These are phyloP conservation scores for Periglandula ipomoeae DNA, from an alignment of 2,329 filamentous ascomycete species.

Conservation along the genomic window DNA sequence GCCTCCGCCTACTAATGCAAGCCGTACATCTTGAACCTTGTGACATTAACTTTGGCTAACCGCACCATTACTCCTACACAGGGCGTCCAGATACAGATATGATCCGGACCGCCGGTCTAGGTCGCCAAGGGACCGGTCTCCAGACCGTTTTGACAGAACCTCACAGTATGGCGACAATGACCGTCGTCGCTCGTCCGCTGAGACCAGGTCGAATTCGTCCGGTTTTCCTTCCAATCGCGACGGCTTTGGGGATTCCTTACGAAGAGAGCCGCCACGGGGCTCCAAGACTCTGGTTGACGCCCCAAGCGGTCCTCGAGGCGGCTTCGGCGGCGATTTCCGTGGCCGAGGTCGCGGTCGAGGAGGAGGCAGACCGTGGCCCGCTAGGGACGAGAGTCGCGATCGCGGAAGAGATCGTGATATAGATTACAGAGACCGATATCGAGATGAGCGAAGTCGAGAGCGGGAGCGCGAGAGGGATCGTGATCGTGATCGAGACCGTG, in stretches of 20 bases:
- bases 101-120: constrained; percentile 55
- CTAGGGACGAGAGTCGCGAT: constrained; percentile 53
- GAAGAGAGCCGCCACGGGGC: constrained; percentile 68
- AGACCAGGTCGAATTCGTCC: constrained; percentile 45
- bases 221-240: constrained; percentile 54
- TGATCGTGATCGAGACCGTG: constrained; percentile 1
- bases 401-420: constrained; percentile 24
- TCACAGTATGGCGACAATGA: constrained; percentile 54
- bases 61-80: constrained; percentile 16
- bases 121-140: constrained; percentile 60
- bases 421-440: constrained; percentile 7
- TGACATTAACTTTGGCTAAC: constrained; percentile 3
- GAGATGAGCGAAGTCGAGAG: constrained; percentile 33
- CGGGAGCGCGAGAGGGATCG: constrained; percentile 36
- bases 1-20: not conserved
- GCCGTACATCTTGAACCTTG: not conserved
- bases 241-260: constrained; percentile 43
- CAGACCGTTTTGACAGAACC: constrained; percentile 51
- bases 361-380: constrained; percentile 47
- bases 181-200: constrained; percentile 57
- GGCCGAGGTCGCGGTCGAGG: constrained; percentile 26
- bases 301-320: constrained; percentile 58
- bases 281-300: constrained; percentile 70
- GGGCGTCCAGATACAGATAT: constrained; percentile 51
- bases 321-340: constrained; percentile 56